These are phyloP conservation scores for Leccinum insigne DNA, from an alignment of 1,284 basidiomycete genomes.

Conservation along the genomic window DNA sequence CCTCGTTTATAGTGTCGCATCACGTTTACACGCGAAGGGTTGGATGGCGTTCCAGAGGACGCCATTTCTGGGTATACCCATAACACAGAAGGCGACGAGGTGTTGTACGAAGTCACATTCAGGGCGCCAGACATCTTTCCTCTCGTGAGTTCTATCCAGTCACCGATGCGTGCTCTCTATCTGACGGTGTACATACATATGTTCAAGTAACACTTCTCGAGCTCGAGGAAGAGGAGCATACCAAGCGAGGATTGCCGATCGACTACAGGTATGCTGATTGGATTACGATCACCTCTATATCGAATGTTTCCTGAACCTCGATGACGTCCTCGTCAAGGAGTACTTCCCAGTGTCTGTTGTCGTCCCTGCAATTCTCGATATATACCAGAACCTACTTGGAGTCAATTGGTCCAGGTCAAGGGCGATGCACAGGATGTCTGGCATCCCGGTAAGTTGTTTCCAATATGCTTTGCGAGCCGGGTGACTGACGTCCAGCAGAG, in stretches of 20 bases:
- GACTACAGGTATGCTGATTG: constrained; percentile 30
- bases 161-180: too few species aligned
- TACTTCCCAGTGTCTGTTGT: constrained; percentile 83
- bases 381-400: constrained; percentile 67
- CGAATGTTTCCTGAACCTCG: constrained; percentile 63
- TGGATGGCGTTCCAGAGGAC: constrained; percentile 77
- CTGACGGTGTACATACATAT: too few species aligned
- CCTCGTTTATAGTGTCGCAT: constrained; percentile 48
- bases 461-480: too few species aligned
- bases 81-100: constrained; percentile 53
- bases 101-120: constrained; percentile 55
- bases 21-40: constrained; percentile 67
- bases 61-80: constrained; percentile 75
- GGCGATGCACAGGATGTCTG: constrained; percentile 34
- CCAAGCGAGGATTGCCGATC: too few species aligned
- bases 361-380: constrained; percentile 73
- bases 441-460: too few species aligned
- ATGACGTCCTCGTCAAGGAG: constrained; percentile 77
- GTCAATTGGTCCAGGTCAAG: constrained; percentile 68
- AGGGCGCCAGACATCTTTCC: too few species aligned
- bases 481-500: too few species aligned
- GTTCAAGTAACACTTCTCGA: constrained; percentile 11
- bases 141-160: too few species aligned
- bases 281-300: constrained; percentile 69
- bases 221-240: too few species aligned